These are phyloP conservation scores for Pleurotus giganteus DNA, from an alignment of 768 basidiomycete genomes.

Conservation along the genomic window DNA sequence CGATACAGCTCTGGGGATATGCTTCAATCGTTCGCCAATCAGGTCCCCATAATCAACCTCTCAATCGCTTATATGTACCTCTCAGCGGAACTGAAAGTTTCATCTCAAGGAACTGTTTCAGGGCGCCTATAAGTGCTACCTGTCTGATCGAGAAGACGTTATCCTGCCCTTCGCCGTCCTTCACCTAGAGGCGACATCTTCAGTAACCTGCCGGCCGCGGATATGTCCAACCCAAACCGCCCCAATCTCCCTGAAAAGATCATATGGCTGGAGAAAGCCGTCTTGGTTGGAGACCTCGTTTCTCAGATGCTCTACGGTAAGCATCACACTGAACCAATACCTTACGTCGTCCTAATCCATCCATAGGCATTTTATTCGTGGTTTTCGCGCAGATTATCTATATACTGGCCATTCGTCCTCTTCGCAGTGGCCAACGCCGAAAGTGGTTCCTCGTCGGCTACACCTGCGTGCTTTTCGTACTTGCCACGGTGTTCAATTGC, in stretches of 20 bases:
- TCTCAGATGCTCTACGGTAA: slow-evolving; percentile 14
- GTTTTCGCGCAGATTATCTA: slow-evolving; percentile 12
- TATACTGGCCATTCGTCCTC: slow-evolving; percentile 8
- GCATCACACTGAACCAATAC: background rate
- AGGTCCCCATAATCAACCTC: background rate
- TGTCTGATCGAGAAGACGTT: background rate
- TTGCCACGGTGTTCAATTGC: slow-evolving; percentile 24
- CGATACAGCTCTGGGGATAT: background rate
- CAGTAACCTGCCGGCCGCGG: background rate
- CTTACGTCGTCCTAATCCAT: background rate
- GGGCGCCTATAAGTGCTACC: slow-evolving; percentile 5
- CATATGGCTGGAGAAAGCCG: slow-evolving; percentile 10
- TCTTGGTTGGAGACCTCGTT: slow-evolving; percentile 10
- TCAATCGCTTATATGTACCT: background rate
- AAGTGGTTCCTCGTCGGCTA: slow-evolving; percentile 25
- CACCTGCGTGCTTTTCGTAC: slow-evolving; percentile 22
- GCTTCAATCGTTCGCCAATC: slow-evolving; percentile 3
- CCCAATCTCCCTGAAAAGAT: slow-evolving; percentile 12
- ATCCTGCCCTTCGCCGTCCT: background rate
- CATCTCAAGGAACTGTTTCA: slow-evolving; percentile 5
- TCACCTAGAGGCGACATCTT: background rate
- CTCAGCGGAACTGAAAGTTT: slow-evolving; percentile 6
- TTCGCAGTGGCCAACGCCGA: slow-evolving; percentile 11
- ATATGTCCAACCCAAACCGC: slow-evolving; percentile 13
- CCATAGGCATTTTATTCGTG: slow-evolving; percentile 8